Percentiles rank a stretch among this genome's conserved stretches.
These are phyloP conservation scores for Aspergillus vadensis DNA, from an alignment of 2,329 filamentous ascomycete species.

Conservation along the genomic window DNA sequence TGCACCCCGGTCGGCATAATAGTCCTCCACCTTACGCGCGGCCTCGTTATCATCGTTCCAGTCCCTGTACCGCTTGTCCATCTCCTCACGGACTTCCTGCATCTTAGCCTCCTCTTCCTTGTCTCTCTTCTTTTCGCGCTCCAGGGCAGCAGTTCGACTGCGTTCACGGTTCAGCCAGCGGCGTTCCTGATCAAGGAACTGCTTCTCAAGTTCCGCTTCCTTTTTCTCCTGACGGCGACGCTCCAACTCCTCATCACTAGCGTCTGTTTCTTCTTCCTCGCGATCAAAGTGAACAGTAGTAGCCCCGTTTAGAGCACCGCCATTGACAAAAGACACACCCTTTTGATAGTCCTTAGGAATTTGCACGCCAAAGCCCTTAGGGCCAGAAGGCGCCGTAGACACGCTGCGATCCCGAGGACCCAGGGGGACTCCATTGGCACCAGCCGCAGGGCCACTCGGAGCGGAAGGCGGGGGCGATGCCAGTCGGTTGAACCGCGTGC, in stretches of 20 bases:
- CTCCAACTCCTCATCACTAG: constrained; percentile 84
- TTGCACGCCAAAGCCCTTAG: constrained; percentile 63
- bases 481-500: constrained; percentile 64
- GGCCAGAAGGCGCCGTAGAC: constrained; percentile 73
- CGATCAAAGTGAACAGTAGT: constrained; percentile 55
- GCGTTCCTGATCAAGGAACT: constrained; percentile 81
- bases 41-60: constrained; percentile 91
- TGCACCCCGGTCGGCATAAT: constrained; percentile 81
- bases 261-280: constrained; percentile 85
- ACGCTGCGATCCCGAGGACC: constrained; percentile 70
- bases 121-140: constrained; percentile 80
- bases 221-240: constrained; percentile 69
- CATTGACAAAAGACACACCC: constrained; percentile 80
- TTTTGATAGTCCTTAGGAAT: constrained; percentile 73
- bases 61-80: constrained; percentile 71
- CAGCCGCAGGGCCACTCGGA: constrained; percentile 62
- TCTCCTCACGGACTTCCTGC: constrained; percentile 65
- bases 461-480: constrained; percentile 69
- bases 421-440: constrained; percentile 73
- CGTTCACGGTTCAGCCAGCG: constrained; percentile 90
- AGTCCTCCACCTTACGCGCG: constrained; percentile 70
- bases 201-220: constrained; percentile 74
- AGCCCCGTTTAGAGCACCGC: constrained; percentile 66
- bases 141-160: constrained; percentile 77
- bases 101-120: constrained; percentile 69